Base-by-base conservation (phyloP, 2,329 filamentous ascomycete genomes). In the Claviceps paspali region DNA sequence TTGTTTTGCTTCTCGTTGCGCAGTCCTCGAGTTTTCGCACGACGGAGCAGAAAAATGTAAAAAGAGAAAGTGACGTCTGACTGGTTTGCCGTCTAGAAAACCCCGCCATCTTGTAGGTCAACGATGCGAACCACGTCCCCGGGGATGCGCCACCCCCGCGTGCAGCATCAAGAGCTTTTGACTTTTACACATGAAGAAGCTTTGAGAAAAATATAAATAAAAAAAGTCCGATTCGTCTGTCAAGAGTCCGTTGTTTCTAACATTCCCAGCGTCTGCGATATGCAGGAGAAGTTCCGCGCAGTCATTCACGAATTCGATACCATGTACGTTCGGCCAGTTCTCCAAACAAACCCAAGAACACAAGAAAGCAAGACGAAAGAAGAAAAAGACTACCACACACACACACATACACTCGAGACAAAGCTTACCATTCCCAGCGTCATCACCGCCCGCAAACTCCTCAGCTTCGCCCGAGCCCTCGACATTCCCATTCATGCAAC, bases 221-320 rank as follows among this genome's bases (percentile, higher is more conserved):
- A n/a, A 28, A 4, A 7, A 8, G 14, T 6, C 26, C n/a, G n/a
- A n/a, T 12, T 28, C 15, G n/a, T 28, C 5, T 15, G n/a, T 30
- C 15, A n/a, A n/a, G 3, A 6, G 9, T 30, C 5, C 15, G 12
- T 12, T 31, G 3, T 29, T 28, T n/a, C n/a, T 19, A 18, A 33
- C 7, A 29, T 3, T 6, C 14, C 18, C 38, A 95, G 87, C 52
- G 74, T 96, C 54, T 96, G 88, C 63, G 88, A 96, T 53, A 68
- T 96, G 45, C 88, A 96, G 63, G 88, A 95, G 48, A 92, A 86
- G 58, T 96, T 96, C 62, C 74, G 84, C 43, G 65, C 67, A 7
- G 79, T 78, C 39, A 94, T 96, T 50, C 73, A 79, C 61, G 79
- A 92, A 53, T 95, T 87, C 53, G 73, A 83, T 45, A 85, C 82